Evolutionary conservation across 2,329 filamentous ascomycete species (phyloP).

Genomic region (Colletotrichum simmondsii): DNA sequence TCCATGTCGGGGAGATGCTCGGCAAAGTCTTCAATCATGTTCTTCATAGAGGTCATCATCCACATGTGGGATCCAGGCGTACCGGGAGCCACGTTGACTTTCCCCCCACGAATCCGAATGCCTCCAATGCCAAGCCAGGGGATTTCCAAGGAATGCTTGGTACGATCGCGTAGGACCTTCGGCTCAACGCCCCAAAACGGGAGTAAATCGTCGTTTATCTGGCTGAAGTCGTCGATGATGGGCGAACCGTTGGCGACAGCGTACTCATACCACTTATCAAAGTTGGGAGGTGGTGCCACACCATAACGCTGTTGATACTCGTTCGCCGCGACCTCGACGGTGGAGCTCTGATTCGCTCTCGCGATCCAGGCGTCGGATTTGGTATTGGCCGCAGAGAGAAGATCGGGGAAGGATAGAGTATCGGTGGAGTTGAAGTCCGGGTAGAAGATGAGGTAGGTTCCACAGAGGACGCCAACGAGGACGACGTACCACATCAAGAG

Average conservation of each 20-base stretch:
- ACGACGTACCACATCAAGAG: constrained; percentile 29
- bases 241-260: constrained; percentile 72
- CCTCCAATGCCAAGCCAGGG: constrained; percentile 50
- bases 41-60: constrained; percentile 54
- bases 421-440: constrained; percentile 9
- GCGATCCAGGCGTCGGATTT: constrained; percentile 34
- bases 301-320: constrained; percentile 60
- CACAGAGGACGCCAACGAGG: constrained; percentile 26
- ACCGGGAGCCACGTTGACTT: constrained; percentile 53
- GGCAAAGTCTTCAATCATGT: constrained; percentile 76
- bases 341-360: constrained; percentile 37
- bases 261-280: constrained; percentile 84
- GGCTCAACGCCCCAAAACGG: constrained; percentile 82
- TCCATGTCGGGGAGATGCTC: constrained; percentile 82
- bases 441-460: constrained; percentile 30
- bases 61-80: constrained; percentile 46
- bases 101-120: constrained; percentile 70
- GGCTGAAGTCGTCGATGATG: constrained; percentile 81
- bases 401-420: constrained; percentile 14
- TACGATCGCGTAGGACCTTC: constrained; percentile 69
- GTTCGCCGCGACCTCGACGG: constrained; percentile 44
- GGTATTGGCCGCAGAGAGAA: constrained; percentile 24
- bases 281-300: constrained; percentile 78
- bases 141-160: constrained; percentile 44
- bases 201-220: constrained; percentile 76